These are phyloP conservation scores for Cichorium intybus DNA, from an alignment of 140 eudicot genomes.

Conservation along the genomic window DNA sequence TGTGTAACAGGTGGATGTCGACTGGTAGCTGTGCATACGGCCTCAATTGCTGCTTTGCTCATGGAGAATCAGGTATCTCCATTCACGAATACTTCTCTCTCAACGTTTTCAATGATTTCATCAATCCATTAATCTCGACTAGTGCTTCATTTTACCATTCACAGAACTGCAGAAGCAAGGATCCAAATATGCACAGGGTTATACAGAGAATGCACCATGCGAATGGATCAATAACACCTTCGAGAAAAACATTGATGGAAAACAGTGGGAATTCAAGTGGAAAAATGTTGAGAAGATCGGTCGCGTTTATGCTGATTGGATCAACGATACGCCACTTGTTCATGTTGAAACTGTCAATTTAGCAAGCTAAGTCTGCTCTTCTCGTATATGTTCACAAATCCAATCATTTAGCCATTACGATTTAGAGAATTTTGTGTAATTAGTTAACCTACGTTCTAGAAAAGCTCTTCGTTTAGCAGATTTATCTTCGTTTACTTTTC, in stretches of 20 bases:
- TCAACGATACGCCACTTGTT: constrained; percentile 23
- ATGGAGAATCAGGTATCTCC: constrained; percentile 61
- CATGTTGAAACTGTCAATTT: constrained; percentile 9
- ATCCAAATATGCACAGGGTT: constrained; percentile 2
- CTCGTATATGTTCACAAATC: constrained; percentile 1
- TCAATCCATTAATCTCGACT: background rate
- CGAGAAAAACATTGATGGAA: constrained; percentile 25
- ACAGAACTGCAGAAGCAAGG: constrained; percentile 43
- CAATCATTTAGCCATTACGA: background rate
- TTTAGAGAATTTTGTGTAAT: constrained; percentile 2
- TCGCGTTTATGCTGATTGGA: constrained; percentile 78
- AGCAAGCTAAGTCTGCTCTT: constrained; percentile 4
- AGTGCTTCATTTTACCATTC: constrained; percentile 23
- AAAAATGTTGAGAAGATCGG: constrained; percentile 38
- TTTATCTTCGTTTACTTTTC: background rate
- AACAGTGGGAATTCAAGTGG: constrained; percentile 39
- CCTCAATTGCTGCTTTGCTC: constrained; percentile 50
- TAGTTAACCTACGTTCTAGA: background rate
- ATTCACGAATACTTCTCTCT: background rate
- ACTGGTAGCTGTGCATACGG: constrained; percentile 51
- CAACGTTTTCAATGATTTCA: background rate
- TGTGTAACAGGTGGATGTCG: constrained; percentile 49
- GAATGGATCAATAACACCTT: constrained; percentile 14
- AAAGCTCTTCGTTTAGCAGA: constrained; percentile 4
- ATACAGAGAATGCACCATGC: constrained; percentile 8